phyloP scores from a whole-genome alignment of 83 land plant species.

The Picea abies region DNA sequence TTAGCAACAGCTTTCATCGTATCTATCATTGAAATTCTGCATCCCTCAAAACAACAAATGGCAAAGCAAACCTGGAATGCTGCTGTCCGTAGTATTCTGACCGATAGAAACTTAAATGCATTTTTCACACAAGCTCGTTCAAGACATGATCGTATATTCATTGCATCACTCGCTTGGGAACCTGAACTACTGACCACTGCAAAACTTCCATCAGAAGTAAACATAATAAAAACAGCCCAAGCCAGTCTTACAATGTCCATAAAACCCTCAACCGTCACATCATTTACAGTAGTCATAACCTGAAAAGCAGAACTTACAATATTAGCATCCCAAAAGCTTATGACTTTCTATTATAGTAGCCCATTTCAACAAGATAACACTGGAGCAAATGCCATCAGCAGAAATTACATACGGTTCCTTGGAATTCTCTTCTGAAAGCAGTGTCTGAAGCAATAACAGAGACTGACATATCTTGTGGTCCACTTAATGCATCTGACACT shows the following conservation, averaged over 20 bases:
- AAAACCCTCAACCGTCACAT: constrained; percentile 79
- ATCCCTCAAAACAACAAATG: not conserved
- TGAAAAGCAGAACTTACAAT: constrained; percentile 23
- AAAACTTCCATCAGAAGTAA: constrained; percentile 44
- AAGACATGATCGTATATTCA: constrained; percentile 36
- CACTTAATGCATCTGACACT: constrained; percentile 89
- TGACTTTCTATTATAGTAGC: not conserved
- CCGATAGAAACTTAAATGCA: constrained; percentile 59
- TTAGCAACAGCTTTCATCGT: not conserved
- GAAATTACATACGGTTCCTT: constrained; percentile 61
- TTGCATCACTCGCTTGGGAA: constrained; percentile 42
- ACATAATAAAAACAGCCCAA: constrained; percentile 86
- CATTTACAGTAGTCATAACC: constrained; percentile 67
- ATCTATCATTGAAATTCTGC: not conserved
- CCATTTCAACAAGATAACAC: not conserved
- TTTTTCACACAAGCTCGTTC: constrained; percentile 56
- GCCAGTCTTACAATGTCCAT: constrained; percentile 71
- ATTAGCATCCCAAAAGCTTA: not conserved
- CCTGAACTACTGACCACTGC: constrained; percentile 30
- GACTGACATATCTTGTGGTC: constrained; percentile 50
- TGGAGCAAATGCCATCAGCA: not conserved
- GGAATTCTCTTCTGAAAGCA: constrained; percentile 81
- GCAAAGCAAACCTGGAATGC: constrained; percentile 57
- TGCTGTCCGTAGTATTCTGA: constrained; percentile 51
- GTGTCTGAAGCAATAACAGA: constrained; percentile 67